Base-by-base conservation (phyloP, 148 eudicot species). In the Vaccinium corymbosum region DNA sequence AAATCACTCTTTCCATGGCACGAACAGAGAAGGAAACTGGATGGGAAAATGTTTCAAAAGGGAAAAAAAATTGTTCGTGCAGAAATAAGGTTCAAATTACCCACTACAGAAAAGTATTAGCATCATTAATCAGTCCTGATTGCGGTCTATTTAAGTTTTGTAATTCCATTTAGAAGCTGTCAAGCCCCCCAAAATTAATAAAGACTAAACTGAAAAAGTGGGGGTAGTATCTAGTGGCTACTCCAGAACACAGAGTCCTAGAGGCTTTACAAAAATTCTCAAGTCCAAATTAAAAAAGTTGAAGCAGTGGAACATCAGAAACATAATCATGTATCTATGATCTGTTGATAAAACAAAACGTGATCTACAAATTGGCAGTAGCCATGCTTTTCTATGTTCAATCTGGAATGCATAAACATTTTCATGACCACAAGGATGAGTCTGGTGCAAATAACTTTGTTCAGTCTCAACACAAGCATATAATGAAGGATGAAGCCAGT, bases 401-500 rank as follows among this genome's bases (percentile, higher is more conserved):
- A 68, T 68, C 32, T 68, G 7, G 29, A 80, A 80, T 3, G 4
- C 50, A 64, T 13, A 62, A 14, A 48, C 22, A 53, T 27, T 22
- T 19, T 6, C 70, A 49, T 8, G 9, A 25, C 11, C 32, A 77
- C 35, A 29, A 49, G 46, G 11, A 50, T 68, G 13, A 17, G 56
- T 55, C 35, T 49, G 22, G n/a, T 70, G 27, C 55, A 48, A 19
- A 17, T 68, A 22, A 62, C 6, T 15, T 27, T 50, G 19, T 10
- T 35, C 27, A 17, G 19, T 14, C 71, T 32, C 12, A 72, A 57
- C 57, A 79, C 62, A 68, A 68, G 42, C 73, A 68, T 4, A 27
- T 68, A 29, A 35, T 68, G 73, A 78, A 85, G 51, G 72, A 15
- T 85, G 15, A 62, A 35, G 78, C 64, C 52, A 80, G 66, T 90